Evolutionary conservation across 140 eudicot genomes (phyloP).

Genomic region (Senecio squalidus): DNA sequence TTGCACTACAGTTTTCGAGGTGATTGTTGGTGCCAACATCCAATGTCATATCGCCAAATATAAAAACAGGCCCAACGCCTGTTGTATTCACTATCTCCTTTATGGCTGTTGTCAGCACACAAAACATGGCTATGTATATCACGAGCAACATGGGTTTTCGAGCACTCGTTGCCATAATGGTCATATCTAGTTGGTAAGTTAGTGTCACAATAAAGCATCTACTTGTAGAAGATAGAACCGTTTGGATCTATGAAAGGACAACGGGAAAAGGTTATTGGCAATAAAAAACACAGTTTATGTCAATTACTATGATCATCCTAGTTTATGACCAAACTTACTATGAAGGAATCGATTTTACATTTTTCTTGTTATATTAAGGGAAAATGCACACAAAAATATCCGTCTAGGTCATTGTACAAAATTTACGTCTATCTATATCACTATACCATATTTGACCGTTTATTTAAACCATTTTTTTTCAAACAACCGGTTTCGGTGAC

Average conservation of each 20-base stretch:
- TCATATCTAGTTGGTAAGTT: constrained; percentile 11
- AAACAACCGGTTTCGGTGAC: too few species aligned
- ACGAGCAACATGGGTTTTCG: constrained; percentile 7
- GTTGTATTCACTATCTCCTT: not conserved
- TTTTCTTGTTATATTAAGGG: too few species aligned
- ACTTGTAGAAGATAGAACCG: constrained; percentile 26
- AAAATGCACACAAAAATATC: too few species aligned
- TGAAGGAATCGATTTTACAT: not conserved
- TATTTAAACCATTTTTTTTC: too few species aligned
- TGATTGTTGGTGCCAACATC: constrained; percentile 53
- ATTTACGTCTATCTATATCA: too few species aligned
- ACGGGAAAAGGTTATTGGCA: constrained; percentile 12
- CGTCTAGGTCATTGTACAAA: too few species aligned
- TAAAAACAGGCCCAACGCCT: constrained; percentile 17
- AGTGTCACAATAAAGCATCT: constrained; percentile 1
- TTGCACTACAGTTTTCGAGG: constrained; percentile 20
- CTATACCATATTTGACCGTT: too few species aligned
- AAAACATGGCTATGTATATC: constrained; percentile 3
- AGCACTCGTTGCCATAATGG: not conserved
- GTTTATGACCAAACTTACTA: constrained; percentile 22
- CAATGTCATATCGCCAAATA: constrained; percentile 46
- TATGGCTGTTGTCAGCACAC: constrained; percentile 11
- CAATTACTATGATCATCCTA: constrained; percentile 23
- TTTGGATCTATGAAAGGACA: constrained; percentile 30
- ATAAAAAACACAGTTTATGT: not conserved